Conservation (phyloP, 1,139 yeast genomes). For the Pichia sp. region DNA sequence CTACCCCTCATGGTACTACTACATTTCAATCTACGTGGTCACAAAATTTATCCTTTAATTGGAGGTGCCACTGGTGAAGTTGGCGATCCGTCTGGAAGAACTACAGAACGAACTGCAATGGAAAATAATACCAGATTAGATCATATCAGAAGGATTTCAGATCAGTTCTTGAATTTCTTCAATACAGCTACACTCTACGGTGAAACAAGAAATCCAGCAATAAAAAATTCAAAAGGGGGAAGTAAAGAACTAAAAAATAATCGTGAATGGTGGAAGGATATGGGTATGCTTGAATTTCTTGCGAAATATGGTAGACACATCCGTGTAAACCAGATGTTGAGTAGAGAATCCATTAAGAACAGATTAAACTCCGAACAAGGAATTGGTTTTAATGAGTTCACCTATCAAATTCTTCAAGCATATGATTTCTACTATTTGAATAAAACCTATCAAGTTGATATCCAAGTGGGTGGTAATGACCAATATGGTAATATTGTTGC, state of each 20-base stretch:
- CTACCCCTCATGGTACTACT: constrained; percentile 80
- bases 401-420: constrained; percentile 90
- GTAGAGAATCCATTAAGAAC: constrained; percentile 80
- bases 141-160: constrained; percentile 58
- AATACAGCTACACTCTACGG: constrained; percentile 62
- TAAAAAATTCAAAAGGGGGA: constrained; percentile 35
- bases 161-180: constrained; percentile 61
- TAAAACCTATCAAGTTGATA: constrained; percentile 51
- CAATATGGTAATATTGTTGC: constrained; percentile 99
- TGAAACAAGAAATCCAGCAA: constrained; percentile 44
- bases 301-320: constrained; percentile 75
- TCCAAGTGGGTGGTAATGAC: constrained; percentile 95
- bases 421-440: constrained; percentile 87
- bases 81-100: constrained; percentile 95
- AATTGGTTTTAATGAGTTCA: constrained; percentile 87
- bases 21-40: constrained; percentile 83
- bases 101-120: constrained; percentile 64
- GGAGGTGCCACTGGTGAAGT: constrained; percentile 99
- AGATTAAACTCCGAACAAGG: constrained; percentile 69
- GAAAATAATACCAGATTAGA: constrained; percentile 45
- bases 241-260: constrained; percentile 49
- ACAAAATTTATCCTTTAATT: constrained; percentile 71
- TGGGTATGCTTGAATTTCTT: constrained; percentile 72
- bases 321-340: constrained; percentile 81
- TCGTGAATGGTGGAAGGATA: constrained; percentile 78